Base-by-base conservation (phyloP, 345 rosid species). In the Moringa oleifera region DNA sequence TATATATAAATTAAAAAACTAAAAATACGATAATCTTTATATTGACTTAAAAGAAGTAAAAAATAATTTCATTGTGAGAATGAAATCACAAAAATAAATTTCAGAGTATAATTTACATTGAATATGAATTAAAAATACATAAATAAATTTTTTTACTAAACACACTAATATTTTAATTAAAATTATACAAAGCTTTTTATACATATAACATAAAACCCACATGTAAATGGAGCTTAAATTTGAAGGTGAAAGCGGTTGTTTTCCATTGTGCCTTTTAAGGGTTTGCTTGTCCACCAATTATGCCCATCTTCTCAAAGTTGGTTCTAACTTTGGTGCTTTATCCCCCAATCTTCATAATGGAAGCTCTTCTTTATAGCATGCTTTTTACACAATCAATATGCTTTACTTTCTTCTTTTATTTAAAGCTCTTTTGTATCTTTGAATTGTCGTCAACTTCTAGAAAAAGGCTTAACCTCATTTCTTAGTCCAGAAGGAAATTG, bases 401-500 rank as follows among this genome's bases (percentile, higher is more conserved):
- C 77, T 66, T 69, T 69, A 18, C 74, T 53, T 74, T 59, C 74
- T 53, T 71, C 51, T 5, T 41, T 55, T 53, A 7, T 18, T 1
- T 33, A 20, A 24, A 33, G 37, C 37, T 33, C 37, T 33, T 33
- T 33, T 33, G 57, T 58, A n/a, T n/a, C n/a, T n/a, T 57, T 19
- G 20, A 75, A 62, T 23, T n/a, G 20, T 15, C 53, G 28, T 16
- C 11, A 15, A 21, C 5, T 53, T 66, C 19, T 31, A 16, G 13
- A n/a, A 33, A 53, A 28, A 28, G 11, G 36, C n/a, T n/a, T n/a
- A 56, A 47, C 36, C 51, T 10, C 54, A 56, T 80, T 81, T 71
- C 86, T 80, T 84, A 76, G 73, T 7, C 36, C 41, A 71, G 75
- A 84, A 81, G 83, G 49, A 72, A 83, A 65, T n/a, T n/a, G n/a